A percentile compares a stretch with the other conserved stretches of the same genome.
Evolutionary conservation across 768 basidiomycete species (phyloP).

Genomic region (Lentinula aciculospora): DNA sequence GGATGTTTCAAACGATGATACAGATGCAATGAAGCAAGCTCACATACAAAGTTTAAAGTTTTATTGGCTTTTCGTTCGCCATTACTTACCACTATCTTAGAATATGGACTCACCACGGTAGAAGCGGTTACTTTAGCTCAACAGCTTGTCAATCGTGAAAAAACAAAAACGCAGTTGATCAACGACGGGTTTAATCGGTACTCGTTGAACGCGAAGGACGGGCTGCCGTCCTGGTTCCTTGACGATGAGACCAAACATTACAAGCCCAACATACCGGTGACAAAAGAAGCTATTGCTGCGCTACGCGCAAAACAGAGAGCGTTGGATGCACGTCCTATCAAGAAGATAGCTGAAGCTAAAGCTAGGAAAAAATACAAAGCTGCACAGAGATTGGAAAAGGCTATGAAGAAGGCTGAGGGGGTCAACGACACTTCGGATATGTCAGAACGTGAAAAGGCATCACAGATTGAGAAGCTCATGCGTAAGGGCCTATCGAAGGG

Average conservation of each 20-base stretch:
- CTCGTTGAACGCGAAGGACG: slow-evolving; percentile 88
- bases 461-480: slow-evolving; percentile 90
- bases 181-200: slow-evolving; percentile 96
- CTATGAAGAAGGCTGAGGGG: slow-evolving; percentile 94
- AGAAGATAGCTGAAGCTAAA: slow-evolving; percentile 98
- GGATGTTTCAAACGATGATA: slow-evolving; percentile 75
- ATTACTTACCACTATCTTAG: slow-evolving; percentile 31
- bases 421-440: slow-evolving; percentile 84
- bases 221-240: slow-evolving; percentile 91
- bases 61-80: not conserved
- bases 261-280: slow-evolving; percentile 93
- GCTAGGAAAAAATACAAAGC: slow-evolving; percentile 94
- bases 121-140: slow-evolving; percentile 92
- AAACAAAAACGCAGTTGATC: slow-evolving; percentile 81
- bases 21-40: slow-evolving; percentile 60
- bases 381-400: slow-evolving; percentile 78
- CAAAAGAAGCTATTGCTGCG: slow-evolving; percentile 87
- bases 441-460: slow-evolving; percentile 92
- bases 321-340: slow-evolving; percentile 94
- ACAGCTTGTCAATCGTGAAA: slow-evolving; percentile 84
- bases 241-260: slow-evolving; percentile 94
- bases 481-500: slow-evolving; percentile 67
- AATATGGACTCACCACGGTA: slow-evolving; percentile 75
- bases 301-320: slow-evolving; percentile 89
- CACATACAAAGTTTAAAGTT: slow-evolving; percentile 55